Evolutionary conservation across 495 filamentous ascomycete genomes (phyloP).

Genomic region (Aspergillus cavernicola): DNA sequence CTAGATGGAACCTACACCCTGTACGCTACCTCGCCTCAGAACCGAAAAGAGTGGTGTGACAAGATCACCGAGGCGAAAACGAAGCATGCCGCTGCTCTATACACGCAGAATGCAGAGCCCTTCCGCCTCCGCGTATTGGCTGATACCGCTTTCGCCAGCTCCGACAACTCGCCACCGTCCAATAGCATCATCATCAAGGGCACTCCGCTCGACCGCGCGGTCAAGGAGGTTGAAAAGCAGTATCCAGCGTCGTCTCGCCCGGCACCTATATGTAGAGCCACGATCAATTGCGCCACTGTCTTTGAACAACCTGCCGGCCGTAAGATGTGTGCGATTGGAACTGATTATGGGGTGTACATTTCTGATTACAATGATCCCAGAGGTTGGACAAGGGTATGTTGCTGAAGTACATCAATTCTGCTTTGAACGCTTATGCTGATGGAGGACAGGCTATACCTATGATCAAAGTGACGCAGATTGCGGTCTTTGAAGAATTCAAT

Average conservation of each 20-base stretch:
- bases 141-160: slow-evolving; percentile 84
- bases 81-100: slow-evolving; percentile 79
- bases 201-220: slow-evolving; percentile 88
- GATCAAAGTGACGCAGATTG: slow-evolving; percentile 80
- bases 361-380: slow-evolving; percentile 81
- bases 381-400: slow-evolving; percentile 77
- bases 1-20: slow-evolving; percentile 78
- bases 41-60: slow-evolving; percentile 82
- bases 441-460: slow-evolving; percentile 62
- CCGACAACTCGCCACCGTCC: slow-evolving; percentile 52
- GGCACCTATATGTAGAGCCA: slow-evolving; percentile 70
- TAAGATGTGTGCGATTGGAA: slow-evolving; percentile 90
- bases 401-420: neutral
- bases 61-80: slow-evolving; percentile 95
- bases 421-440: neutral
- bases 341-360: slow-evolving; percentile 89
- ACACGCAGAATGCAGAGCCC: slow-evolving; percentile 92
- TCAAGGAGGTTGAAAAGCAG: slow-evolving; percentile 76
- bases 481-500: slow-evolving; percentile 93
- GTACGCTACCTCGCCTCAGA: slow-evolving; percentile 70
- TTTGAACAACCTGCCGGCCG: slow-evolving; percentile 74
- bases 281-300: slow-evolving; percentile 87
- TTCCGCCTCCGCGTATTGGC: slow-evolving; percentile 91
- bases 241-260: slow-evolving; percentile 65
- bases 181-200: slow-evolving; percentile 68